Evolutionary conservation across 2,329 filamentous ascomycete species (phyloP).

Genomic region (Pestalotiopsis sp.): DNA sequence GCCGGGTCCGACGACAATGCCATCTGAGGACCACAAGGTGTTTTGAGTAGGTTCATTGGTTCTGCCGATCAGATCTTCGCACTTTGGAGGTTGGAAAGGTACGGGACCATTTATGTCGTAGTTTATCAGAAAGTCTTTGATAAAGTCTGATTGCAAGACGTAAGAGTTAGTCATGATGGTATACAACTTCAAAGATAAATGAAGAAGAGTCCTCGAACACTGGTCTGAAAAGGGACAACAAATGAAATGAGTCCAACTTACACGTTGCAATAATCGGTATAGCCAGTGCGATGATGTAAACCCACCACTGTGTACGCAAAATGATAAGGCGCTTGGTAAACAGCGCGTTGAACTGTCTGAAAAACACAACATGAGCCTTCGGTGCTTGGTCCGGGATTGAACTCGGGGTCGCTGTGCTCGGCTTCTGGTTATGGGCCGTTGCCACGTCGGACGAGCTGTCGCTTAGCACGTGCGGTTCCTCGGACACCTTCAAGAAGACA

Average conservation of each 20-base stretch:
- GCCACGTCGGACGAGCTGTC: constrained; percentile 21
- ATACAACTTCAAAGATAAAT: not conserved
- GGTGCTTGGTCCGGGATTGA: constrained; percentile 16
- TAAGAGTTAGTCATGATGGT: not conserved
- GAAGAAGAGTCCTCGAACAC: not conserved
- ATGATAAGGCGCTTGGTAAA: constrained; percentile 28
- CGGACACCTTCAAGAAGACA: constrained; percentile 66
- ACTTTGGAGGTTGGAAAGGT: constrained; percentile 20
- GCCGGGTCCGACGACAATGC: constrained; percentile 18
- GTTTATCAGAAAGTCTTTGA: constrained; percentile 19
- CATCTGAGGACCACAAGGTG: not conserved
- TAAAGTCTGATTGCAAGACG: constrained; percentile 10
- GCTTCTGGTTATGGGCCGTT: constrained; percentile 11
- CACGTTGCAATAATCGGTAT: constrained; percentile 26
- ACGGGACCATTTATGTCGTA: too few species aligned
- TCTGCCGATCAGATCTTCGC: constrained; percentile 19
- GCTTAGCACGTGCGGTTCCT: constrained; percentile 43
- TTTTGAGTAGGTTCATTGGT: constrained; percentile 11
- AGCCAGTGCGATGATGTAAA: constrained; percentile 27
- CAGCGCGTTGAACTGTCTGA: constrained; percentile 26
- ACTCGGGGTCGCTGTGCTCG: constrained; percentile 9
- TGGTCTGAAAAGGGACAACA: not conserved
- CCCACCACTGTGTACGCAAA: constrained; percentile 28
- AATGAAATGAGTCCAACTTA: not conserved
- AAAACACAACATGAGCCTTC: constrained; percentile 18